Evolutionary conservation across 2,329 filamentous ascomycete species (phyloP).

Genomic region (Beauveria australis): DNA sequence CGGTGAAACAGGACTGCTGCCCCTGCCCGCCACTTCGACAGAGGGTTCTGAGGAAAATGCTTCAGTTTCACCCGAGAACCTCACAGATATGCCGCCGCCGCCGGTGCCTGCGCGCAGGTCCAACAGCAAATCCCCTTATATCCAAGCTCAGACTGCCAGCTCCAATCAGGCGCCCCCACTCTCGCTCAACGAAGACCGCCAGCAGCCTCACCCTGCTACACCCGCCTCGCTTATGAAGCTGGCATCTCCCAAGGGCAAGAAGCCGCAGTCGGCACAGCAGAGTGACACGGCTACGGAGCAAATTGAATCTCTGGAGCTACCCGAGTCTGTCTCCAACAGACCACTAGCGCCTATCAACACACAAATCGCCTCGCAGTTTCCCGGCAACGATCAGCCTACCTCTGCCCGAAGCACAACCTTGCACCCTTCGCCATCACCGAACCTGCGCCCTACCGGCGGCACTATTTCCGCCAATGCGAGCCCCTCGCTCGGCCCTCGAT

Average conservation of each 20-base stretch:
- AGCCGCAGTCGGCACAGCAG: slow-evolving; percentile 31
- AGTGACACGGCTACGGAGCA: slow-evolving; percentile 40
- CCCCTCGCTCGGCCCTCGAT: slow-evolving; percentile 51
- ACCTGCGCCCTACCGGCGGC: slow-evolving; percentile 28
- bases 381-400: slow-evolving; percentile 26
- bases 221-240: slow-evolving; percentile 84
- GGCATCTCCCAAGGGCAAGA: slow-evolving; percentile 45
- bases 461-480: slow-evolving; percentile 54
- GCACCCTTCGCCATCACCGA: slow-evolving; percentile 41
- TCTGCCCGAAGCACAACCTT: slow-evolving; percentile 43
- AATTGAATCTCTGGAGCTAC: slow-evolving; percentile 57
- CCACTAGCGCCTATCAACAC: slow-evolving; percentile 30
- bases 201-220: slow-evolving; percentile 60
- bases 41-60: slow-evolving; percentile 57
- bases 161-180: slow-evolving; percentile 11
- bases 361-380: slow-evolving; percentile 30
- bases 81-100: slow-evolving; percentile 59
- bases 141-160: slow-evolving; percentile 43
- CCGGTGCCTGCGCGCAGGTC: slow-evolving; percentile 59
- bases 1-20: slow-evolving; percentile 30
- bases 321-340: slow-evolving; percentile 51
- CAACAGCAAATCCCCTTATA: slow-evolving; percentile 58
- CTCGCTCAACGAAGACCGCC: slow-evolving; percentile 15
- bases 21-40: slow-evolving; percentile 31
- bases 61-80: slow-evolving; percentile 55